phyloP scores from a whole-genome alignment of 371 early-diverging fungal species.

The Haplosporangium sp. region DNA sequence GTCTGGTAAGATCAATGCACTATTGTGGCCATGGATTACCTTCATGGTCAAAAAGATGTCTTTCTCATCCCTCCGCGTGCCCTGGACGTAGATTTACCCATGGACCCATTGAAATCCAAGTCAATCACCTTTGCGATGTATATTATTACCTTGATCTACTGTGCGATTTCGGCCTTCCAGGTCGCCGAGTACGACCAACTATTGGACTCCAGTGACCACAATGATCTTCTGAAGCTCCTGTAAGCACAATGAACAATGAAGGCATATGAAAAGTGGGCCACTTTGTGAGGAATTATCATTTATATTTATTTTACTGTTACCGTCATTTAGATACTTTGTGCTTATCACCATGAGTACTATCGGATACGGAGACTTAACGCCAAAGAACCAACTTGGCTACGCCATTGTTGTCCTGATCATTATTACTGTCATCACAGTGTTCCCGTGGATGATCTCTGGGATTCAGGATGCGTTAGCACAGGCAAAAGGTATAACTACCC shows the following conservation, averaged over 20 bases:
- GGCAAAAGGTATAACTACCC: slow-evolving; percentile 58
- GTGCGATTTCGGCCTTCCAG: slow-evolving; percentile 78
- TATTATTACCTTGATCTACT: slow-evolving; percentile 71
- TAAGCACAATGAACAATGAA: slow-evolving; percentile 12
- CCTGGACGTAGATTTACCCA: slow-evolving; percentile 54
- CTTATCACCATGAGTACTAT: slow-evolving; percentile 80
- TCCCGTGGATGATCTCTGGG: slow-evolving; percentile 71
- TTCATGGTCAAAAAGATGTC: no score
- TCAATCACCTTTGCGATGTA: slow-evolving; percentile 70
- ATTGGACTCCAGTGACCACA: slow-evolving; percentile 59
- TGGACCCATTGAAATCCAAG: slow-evolving; percentile 70
- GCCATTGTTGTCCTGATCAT: slow-evolving; percentile 78
- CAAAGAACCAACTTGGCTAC: slow-evolving; percentile 70
- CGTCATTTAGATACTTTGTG: slow-evolving; percentile 60
- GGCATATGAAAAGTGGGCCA: no score
- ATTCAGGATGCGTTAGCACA: slow-evolving; percentile 68
- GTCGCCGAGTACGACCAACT: slow-evolving; percentile 76
- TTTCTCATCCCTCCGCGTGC: no score
- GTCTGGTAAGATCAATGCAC: slow-evolving; percentile 30
- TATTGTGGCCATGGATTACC: no score
- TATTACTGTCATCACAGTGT: slow-evolving; percentile 68
- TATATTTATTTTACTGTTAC: background rate
- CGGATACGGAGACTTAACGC: slow-evolving; percentile 85
- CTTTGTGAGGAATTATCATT: background rate
- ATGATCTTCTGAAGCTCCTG: slow-evolving; percentile 64